Evolutionary conservation across 2,329 filamentous ascomycete genomes (phyloP).

Genomic region (Penicillium sp.): DNA sequence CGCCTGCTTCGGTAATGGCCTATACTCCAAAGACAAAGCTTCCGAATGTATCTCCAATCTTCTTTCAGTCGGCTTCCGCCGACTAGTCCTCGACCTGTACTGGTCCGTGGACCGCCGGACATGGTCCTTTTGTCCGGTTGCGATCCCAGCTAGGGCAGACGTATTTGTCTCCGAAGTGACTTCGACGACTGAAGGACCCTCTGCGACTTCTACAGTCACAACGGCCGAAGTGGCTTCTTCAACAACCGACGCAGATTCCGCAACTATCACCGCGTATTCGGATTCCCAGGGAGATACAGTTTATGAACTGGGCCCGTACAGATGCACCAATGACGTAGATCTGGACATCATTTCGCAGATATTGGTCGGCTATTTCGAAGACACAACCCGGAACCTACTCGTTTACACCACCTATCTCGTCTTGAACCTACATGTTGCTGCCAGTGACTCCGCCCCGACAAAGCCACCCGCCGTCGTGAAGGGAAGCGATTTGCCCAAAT

Average conservation of each 20-base stretch:
- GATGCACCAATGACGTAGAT: slow-evolving; percentile 60
- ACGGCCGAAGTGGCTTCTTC: neutral
- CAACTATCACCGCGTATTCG: slow-evolving; percentile 27
- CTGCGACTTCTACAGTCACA: slow-evolving; percentile 14
- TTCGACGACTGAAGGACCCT: slow-evolving; percentile 9
- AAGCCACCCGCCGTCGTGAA: slow-evolving; percentile 47
- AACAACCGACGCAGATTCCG: slow-evolving; percentile 22
- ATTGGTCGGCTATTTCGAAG: slow-evolving; percentile 57
- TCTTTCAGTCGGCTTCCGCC: slow-evolving; percentile 61
- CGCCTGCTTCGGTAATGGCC: slow-evolving; percentile 61
- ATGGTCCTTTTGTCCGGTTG: slow-evolving; percentile 67
- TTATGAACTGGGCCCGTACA: slow-evolving; percentile 55
- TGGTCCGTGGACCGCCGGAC: slow-evolving; percentile 60
- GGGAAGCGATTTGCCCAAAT: slow-evolving; percentile 49
- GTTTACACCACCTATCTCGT: slow-evolving; percentile 59
- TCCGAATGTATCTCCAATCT: slow-evolving; percentile 66
- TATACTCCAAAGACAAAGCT: slow-evolving; percentile 58
- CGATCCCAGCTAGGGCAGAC: slow-evolving; percentile 46
- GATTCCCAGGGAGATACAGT: slow-evolving; percentile 37
- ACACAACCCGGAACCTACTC: slow-evolving; percentile 59
- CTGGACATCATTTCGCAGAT: slow-evolving; percentile 56
- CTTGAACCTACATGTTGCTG: slow-evolving; percentile 64
- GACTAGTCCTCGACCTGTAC: slow-evolving; percentile 64
- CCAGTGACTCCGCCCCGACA: slow-evolving; percentile 46
- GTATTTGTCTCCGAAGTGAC: slow-evolving; percentile 22